Evolutionary conservation across 2,329 filamentous ascomycete species (phyloP), one percentile per base, ranked within the genome.

Genomic region (Clonostachys sp.): DNA sequence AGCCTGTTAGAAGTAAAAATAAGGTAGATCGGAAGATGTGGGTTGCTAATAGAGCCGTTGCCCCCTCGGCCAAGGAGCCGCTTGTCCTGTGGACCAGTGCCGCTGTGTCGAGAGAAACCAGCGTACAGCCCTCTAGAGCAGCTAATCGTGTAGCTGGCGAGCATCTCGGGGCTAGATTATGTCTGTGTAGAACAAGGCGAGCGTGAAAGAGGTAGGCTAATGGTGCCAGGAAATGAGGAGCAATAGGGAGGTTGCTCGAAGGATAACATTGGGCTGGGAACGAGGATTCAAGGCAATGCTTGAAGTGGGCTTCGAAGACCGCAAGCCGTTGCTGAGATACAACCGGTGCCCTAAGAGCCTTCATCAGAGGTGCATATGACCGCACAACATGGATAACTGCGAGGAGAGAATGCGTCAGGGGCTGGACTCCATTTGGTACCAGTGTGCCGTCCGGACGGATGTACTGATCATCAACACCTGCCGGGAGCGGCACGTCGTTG

Each of bases 1-100:
- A 84, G 40, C 84, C 84, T 1, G 81, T 80, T 45, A 95, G 81
- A 18, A 92, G 79, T 5, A 96, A 73, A 48, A 96, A 83, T 1
- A 97, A 75, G 2, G 87, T 78, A 59, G 87, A 95, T 18, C 92
- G 86, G 81, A 95, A 96, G 41, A 96, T 76, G 62, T 97, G 94
- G 13, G 82, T 83, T 48, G 89, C 87, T 9, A 95, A 74, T 55
- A 92, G 80, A 5, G 86, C 82, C 2, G 86, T 89, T 4, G 89
- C 83, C 12, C 84, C 81, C 34, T 83, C 80, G 5, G 81, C 77
- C 2, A 91, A 72, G 10, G 79, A 74, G 4, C 77, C 69, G 24
- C 78, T 79, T 61, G 72, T 74, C 44, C 92, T 83, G 10, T 82
- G 80, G 12, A 97, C 75, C 16, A 95, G 78, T 24, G 80, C 79